phyloP scores from a whole-genome alignment of 257 asterid species.

The Jacaranda mimosifolia region DNA sequence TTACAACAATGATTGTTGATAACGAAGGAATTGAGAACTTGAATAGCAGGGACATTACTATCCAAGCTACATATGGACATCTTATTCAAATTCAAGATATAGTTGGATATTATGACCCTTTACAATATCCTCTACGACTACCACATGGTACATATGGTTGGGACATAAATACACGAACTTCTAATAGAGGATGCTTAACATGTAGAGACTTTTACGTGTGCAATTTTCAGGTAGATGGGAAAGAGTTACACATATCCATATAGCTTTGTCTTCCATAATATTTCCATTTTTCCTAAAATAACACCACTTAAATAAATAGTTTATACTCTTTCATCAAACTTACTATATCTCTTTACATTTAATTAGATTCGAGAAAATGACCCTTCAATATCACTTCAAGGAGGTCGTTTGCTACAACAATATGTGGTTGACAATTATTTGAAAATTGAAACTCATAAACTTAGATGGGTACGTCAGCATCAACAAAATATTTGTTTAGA shows the following conservation, averaged over 20 bases:
- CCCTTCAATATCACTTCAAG: not conserved
- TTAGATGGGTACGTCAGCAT: not conserved
- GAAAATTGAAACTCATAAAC: not conserved
- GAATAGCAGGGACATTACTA: no score
- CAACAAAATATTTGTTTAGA: not conserved
- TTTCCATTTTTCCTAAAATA: no score
- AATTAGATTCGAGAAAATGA: not conserved
- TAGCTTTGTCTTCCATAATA: no score
- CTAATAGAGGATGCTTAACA: not conserved
- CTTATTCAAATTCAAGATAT: no score
- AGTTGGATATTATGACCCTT: not conserved
- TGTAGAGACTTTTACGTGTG: not conserved
- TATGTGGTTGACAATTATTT: conserved; percentile 9
- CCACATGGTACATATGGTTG: not conserved
- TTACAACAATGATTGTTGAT: no score
- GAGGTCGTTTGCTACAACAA: not conserved
- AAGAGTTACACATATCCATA: no score
- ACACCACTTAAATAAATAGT: not conserved
- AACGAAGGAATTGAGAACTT: no score
- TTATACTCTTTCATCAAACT: no score
- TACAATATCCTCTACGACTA: not conserved
- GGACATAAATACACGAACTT: not conserved
- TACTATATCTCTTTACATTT: no score
- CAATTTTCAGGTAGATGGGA: not conserved
- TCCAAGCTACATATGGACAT: no score